Percentiles rank a stretch among this genome's conserved stretches.
These are phyloP conservation scores for Sugiyamaella qingdaonensis DNA, from an alignment of 805 yeast species.

Conservation along the genomic window DNA sequence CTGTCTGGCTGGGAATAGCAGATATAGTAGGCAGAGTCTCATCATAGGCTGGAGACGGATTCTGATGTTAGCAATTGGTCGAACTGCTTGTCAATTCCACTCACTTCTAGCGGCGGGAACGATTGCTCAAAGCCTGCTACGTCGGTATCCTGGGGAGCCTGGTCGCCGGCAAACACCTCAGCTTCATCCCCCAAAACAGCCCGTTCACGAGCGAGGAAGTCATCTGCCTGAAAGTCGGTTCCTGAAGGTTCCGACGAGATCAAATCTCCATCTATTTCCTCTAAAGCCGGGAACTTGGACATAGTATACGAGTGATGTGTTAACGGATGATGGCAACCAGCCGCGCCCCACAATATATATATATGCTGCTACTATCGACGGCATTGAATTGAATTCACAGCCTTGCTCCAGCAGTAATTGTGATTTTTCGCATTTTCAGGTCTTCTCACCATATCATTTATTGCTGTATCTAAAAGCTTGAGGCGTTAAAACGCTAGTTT, in stretches of 20 bases:
- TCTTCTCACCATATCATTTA: too few species aligned
- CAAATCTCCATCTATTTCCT: conserved; percentile 34
- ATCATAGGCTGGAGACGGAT: neutral
- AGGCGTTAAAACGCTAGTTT: neutral
- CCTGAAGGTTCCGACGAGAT: conserved; percentile 11
- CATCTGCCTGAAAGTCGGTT: conserved; percentile 34
- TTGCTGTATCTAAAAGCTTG: too few species aligned
- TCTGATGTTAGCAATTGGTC: conserved; percentile 4
- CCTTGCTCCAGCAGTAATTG: neutral
- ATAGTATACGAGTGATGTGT: conserved; percentile 17
- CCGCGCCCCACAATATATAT: conserved; percentile 1
- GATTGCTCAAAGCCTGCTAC: conserved; percentile 23
- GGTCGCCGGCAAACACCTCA: conserved; percentile 31
- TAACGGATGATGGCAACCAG: neutral
- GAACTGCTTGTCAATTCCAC: neutral
- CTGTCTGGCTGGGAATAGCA: conserved; percentile 18
- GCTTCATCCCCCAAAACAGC: conserved; percentile 42
- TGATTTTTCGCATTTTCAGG: too few species aligned
- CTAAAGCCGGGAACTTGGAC: conserved; percentile 37
- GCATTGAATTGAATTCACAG: neutral
- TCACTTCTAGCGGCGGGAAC: conserved; percentile 27
- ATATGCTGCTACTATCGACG: neutral
- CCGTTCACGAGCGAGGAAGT: conserved; percentile 39
- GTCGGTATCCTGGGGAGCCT: conserved; percentile 13
- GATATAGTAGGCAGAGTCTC: conserved; percentile 15